phyloP scores from a whole-genome alignment of 805 yeast genomes.

The Starmerella bacillaris region DNA sequence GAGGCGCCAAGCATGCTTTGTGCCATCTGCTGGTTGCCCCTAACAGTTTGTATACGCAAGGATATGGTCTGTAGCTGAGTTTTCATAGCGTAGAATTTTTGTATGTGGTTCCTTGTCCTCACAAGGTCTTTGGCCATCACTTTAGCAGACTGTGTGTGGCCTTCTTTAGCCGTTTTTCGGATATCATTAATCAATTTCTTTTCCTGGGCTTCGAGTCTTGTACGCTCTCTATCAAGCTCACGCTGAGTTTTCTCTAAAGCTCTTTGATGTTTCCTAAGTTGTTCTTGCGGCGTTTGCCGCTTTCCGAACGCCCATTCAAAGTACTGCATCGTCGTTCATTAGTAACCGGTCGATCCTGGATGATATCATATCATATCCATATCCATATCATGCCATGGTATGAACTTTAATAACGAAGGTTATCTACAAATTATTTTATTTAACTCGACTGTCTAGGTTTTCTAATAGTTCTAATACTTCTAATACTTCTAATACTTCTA shows the following conservation, averaged over 20 bases:
- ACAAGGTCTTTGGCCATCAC: constrained; percentile 92
- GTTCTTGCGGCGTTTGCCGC: constrained; percentile 83
- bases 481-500: too few species aligned
- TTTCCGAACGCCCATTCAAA: constrained; percentile 95
- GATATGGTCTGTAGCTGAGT: constrained; percentile 92
- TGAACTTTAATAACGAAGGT: too few species aligned
- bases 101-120: constrained; percentile 64
- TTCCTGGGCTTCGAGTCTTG: constrained; percentile 77
- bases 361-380: too few species aligned
- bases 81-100: constrained; percentile 80
- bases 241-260: constrained; percentile 88
- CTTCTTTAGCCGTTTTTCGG: constrained; percentile 77
- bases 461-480: too few species aligned
- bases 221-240: constrained; percentile 74
- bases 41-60: constrained; percentile 74
- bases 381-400: too few species aligned
- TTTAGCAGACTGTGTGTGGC: constrained; percentile 76
- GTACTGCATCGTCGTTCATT: constrained; percentile 34
- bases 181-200: constrained; percentile 72
- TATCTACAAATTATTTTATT: too few species aligned
- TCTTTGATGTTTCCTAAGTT: constrained; percentile 85
- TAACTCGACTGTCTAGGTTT: too few species aligned
- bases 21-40: constrained; percentile 91
- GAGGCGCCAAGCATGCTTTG: constrained; percentile 90
- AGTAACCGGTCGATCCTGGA: too few species aligned